These are phyloP conservation scores for Eucalyptus tenuipes DNA, from an alignment of 345 rosid species.

Conservation along the genomic window DNA sequence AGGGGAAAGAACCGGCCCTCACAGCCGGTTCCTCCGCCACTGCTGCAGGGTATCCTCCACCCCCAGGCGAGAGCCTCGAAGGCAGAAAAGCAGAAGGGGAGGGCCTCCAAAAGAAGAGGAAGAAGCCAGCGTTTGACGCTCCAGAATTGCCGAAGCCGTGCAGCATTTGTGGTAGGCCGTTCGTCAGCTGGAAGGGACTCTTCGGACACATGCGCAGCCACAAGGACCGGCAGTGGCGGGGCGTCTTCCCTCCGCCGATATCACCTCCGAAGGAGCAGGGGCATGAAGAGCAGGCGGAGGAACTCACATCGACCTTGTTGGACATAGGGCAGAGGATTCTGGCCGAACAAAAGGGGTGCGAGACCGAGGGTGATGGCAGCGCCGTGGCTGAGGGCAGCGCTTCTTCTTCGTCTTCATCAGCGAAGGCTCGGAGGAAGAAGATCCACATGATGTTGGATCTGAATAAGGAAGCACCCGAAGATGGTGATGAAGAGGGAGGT, in stretches of 20 bases:
- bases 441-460: background rate
- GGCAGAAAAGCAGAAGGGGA: background rate
- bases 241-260: slow-evolving; percentile 15
- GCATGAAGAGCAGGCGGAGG: background rate
- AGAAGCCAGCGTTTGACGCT: background rate
- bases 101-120: background rate
- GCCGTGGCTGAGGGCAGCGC: background rate
- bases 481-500: background rate
- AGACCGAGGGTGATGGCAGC: background rate
- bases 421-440: background rate
- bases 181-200: slow-evolving; percentile 14
- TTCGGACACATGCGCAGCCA: slow-evolving; percentile 28
- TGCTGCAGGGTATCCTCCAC: background rate
- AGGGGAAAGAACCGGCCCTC: background rate
- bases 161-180: slow-evolving; percentile 1
- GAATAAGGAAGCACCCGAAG: background rate
- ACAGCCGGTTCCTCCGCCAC: background rate
- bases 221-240: background rate
- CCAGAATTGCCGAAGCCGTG: slow-evolving; percentile 8
- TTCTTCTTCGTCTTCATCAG: background rate
- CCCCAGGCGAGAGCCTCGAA: background rate
- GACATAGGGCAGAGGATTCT: background rate
- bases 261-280: background rate
- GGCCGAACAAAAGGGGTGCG: background rate
- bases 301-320: background rate